A percentile compares a stretch with the other conserved stretches of the same genome.
Conservation (phyloP, 176 grass and related monocot genomes). For the Oryza punctata region DNA sequence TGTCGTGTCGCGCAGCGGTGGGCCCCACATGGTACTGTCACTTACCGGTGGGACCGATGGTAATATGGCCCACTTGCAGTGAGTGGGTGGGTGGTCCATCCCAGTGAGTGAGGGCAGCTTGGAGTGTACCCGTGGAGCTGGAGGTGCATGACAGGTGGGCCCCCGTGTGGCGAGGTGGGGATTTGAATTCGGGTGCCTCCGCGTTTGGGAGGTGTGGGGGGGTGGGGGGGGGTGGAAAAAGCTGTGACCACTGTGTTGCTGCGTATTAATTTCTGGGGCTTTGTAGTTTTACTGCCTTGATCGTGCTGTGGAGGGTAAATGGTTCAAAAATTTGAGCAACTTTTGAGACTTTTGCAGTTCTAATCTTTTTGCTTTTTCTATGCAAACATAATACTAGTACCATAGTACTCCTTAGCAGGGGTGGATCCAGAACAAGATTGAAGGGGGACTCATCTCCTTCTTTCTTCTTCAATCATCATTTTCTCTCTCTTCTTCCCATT, state of each 20-base stretch:
- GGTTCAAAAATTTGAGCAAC: conserved; percentile 25
- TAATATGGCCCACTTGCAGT: accelerated
- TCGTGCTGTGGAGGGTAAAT: conserved; percentile 17
- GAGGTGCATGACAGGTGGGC: not conserved
- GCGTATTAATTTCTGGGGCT: not conserved
- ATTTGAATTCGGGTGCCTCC: conserved; percentile 44
- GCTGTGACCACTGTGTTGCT: not conserved
- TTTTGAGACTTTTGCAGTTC: not conserved
- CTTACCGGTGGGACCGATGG: not conserved
- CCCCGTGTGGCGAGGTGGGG: too few relatives aligned
- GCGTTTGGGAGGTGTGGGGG: not conserved
- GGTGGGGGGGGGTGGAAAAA: conserved; percentile 14
- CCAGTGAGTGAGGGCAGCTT: too few relatives aligned
- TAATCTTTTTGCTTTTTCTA: too few relatives aligned
- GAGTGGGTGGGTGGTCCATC: not conserved
- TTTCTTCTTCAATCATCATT: too few relatives aligned
- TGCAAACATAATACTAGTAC: too few relatives aligned
- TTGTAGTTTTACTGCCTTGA: not conserved
- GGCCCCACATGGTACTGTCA: too few relatives aligned
- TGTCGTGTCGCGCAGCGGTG: not conserved
- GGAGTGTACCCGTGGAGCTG: not conserved
- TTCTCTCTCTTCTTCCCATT: too few relatives aligned
- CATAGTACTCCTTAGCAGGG: too few relatives aligned
- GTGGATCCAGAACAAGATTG: too few relatives aligned
- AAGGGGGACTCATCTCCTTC: too few relatives aligned